Percentiles rank a stretch among this genome's conserved stretches.
Evolutionary conservation across 768 basidiomycete genomes (phyloP).

Genomic region (Boletellus ananas): DNA sequence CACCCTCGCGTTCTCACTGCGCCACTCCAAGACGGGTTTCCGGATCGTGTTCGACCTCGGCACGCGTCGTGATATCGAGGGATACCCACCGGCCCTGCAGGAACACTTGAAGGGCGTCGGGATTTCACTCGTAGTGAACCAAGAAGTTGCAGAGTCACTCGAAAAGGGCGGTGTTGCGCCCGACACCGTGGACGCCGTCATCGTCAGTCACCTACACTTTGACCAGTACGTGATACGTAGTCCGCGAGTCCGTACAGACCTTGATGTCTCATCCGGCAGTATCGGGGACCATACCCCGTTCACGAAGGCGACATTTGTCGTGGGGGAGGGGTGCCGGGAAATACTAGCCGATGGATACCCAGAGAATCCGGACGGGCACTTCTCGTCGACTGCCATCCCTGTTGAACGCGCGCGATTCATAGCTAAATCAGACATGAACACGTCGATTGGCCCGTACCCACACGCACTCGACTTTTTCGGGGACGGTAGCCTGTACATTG

Average conservation of each 20-base stretch:
- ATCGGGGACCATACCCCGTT: conserved; percentile 47
- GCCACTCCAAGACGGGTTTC: conserved; percentile 39
- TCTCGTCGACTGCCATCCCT: conserved; percentile 37
- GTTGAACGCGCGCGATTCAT: conserved; percentile 38
- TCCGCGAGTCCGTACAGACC: not conserved
- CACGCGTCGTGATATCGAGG: conserved; percentile 44
- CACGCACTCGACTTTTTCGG: conserved; percentile 49
- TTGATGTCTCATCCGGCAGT: conserved; percentile 11
- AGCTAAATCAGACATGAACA: conserved; percentile 28
- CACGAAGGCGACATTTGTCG: conserved; percentile 43
- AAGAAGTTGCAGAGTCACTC: conserved; percentile 47
- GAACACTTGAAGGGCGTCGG: conserved; percentile 10
- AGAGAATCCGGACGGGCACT: conserved; percentile 31
- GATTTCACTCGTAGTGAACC: conserved; percentile 13
- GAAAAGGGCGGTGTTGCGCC: conserved; percentile 46
- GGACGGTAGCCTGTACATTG: conserved; percentile 56
- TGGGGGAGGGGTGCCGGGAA: conserved; percentile 39
- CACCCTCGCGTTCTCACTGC: conserved; percentile 50
- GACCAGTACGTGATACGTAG: conserved; percentile 33
- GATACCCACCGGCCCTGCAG: conserved; percentile 35
- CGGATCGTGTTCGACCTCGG: conserved; percentile 57
- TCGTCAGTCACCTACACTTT: conserved; percentile 53
- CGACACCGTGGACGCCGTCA: conserved; percentile 41
- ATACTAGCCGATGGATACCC: conserved; percentile 43
- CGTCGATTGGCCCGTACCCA: conserved; percentile 49